Conservation (phyloP, 2,329 filamentous ascomycete species). For the Curvularia lunata region DNA sequence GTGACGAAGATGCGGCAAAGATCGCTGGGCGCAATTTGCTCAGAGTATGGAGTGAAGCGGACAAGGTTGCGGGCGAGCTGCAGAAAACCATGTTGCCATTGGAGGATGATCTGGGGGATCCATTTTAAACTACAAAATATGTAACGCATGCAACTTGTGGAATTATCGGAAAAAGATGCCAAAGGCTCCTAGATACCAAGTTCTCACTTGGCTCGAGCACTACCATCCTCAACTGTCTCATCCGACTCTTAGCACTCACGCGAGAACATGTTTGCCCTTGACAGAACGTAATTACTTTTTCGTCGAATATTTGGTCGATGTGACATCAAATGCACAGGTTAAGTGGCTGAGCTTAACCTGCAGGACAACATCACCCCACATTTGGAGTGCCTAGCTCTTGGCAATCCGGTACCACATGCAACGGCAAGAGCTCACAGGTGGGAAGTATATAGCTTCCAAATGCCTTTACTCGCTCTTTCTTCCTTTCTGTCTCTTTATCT, state of each 20-base stretch:
- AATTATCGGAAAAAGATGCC: neutral
- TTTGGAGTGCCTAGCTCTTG: conserved; percentile 27
- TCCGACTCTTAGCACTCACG: neutral
- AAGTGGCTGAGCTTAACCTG: conserved; percentile 12
- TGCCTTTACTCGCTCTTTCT: neutral
- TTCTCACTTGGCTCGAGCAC: neutral
- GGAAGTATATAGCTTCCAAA: conserved; percentile 9
- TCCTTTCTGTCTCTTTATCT: neutral
- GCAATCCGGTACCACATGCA: conserved; percentile 14
- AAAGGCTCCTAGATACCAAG: neutral
- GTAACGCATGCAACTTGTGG: neutral
- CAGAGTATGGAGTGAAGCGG: conserved; percentile 82
- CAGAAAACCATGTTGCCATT: conserved; percentile 58
- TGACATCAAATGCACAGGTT: conserved; percentile 1
- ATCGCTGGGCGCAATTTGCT: conserved; percentile 81
- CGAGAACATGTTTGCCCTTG: neutral
- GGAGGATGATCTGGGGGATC: conserved; percentile 47
- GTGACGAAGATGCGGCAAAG: conserved; percentile 74
- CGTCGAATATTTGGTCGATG: neutral
- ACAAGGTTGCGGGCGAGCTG: conserved; percentile 71
- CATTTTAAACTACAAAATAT: neutral
- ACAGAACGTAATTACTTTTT: neutral
- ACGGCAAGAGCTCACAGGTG: neutral
- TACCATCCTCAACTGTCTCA: neutral
- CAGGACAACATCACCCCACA: conserved; percentile 28